phyloP scores from a whole-genome alignment of 2,329 filamentous ascomycete species.

The Talaromyces sp. region DNA sequence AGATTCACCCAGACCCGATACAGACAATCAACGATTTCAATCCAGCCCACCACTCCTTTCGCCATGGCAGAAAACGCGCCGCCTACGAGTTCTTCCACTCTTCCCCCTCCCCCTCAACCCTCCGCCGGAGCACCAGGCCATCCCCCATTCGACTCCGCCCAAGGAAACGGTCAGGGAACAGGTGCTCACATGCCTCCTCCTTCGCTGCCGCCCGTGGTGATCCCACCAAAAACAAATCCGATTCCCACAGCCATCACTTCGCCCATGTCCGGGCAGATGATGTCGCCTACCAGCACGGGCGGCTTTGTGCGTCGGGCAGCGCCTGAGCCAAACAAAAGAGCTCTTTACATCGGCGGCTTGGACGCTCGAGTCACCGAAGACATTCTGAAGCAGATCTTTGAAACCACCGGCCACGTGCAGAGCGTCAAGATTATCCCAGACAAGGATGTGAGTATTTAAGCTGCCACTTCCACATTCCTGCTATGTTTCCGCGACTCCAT shows the following conservation, averaged over 20 bases:
- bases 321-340: slow-evolving; percentile 97
- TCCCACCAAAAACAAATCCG: slow-evolving; percentile 93
- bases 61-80: slow-evolving; percentile 76
- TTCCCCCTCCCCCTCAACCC: slow-evolving; percentile 66
- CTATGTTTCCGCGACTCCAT: background rate
- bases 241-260: slow-evolving; percentile 91
- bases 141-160: slow-evolving; percentile 65
- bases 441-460: slow-evolving; percentile 77
- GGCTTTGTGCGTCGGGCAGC: slow-evolving; percentile 84
- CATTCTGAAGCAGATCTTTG: slow-evolving; percentile 94
- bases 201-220: slow-evolving; percentile 76
- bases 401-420: slow-evolving; percentile 96
- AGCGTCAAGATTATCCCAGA: slow-evolving; percentile 99
- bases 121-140: slow-evolving; percentile 68
- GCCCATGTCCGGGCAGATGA: slow-evolving; percentile 71
- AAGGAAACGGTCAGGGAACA: slow-evolving; percentile 65
- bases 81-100: slow-evolving; percentile 60
- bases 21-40: background rate
- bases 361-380: slow-evolving; percentile 96
- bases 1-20: background rate
- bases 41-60: slow-evolving; percentile 23
- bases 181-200: slow-evolving; percentile 81
- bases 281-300: slow-evolving; percentile 80
- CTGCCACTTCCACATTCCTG: background rate
- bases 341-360: slow-evolving; percentile 90